phyloP scores from a whole-genome alignment of 202 grass and related monocot species.

The Elaeis oleifera region DNA sequence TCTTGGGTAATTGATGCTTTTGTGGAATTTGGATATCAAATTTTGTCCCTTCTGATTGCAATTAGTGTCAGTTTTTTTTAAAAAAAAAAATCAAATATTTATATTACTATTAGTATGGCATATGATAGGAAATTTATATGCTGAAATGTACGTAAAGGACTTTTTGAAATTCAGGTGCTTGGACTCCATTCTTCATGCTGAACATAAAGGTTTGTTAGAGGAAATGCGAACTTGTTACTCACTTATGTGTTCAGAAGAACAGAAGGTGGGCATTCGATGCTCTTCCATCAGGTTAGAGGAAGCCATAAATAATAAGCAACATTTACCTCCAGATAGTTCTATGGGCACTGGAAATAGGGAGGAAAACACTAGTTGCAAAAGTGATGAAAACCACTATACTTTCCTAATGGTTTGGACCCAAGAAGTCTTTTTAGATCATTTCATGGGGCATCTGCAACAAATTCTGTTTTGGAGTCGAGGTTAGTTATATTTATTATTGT shows the following conservation, averaged over 20 bases:
- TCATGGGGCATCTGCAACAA: constrained; percentile 4
- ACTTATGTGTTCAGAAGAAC: constrained; percentile 32
- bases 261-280: background rate
- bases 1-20: too few species aligned
- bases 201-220: constrained; percentile 88
- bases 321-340: constrained; percentile 18
- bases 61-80: too few species aligned
- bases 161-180: constrained; percentile 40
- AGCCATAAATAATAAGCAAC: constrained; percentile 22
- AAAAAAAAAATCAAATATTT: too few species aligned
- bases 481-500: background rate
- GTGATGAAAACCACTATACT: constrained; percentile 25
- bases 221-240: constrained; percentile 77
- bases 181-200: constrained; percentile 81
- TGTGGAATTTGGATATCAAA: too few species aligned
- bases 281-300: background rate
- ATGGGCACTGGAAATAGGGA: constrained; percentile 14
- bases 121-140: too few species aligned
- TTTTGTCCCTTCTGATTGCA: too few species aligned
- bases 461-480: constrained; percentile 28
- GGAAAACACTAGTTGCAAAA: background rate
- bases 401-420: constrained; percentile 44
- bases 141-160: background rate
- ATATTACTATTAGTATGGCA: too few species aligned
- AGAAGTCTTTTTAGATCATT: constrained; percentile 52